These are phyloP conservation scores for Vaccinium macrocarpon DNA, from an alignment of 148 eudicot species.

Conservation along the genomic window DNA sequence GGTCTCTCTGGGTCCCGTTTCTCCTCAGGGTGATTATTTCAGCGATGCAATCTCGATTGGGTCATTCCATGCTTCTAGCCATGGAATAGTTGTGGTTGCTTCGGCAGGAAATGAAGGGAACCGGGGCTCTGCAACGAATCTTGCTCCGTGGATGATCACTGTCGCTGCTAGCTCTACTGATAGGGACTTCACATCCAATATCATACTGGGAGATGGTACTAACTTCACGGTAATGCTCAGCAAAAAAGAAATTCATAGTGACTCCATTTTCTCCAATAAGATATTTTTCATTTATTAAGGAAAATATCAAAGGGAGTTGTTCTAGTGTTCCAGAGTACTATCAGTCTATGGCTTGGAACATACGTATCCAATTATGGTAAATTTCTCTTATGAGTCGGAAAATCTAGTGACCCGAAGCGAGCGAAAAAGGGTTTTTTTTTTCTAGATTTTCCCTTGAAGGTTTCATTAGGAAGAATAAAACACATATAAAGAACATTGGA, in stretches of 20 bases:
- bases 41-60: slow-evolving; percentile 53
- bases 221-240: slow-evolving; percentile 31
- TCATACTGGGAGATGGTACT: slow-evolving; percentile 42
- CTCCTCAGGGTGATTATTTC: slow-evolving; percentile 53
- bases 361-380: too few relatives aligned
- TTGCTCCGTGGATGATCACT: slow-evolving; percentile 59
- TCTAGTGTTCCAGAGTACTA: too few relatives aligned
- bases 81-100: slow-evolving; percentile 42
- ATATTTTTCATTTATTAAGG: too few relatives aligned
- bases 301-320: too few relatives aligned
- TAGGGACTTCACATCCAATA: slow-evolving; percentile 41
- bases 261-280: too few relatives aligned
- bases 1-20: slow-evolving; percentile 41
- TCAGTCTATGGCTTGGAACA: too few relatives aligned
- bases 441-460: too few relatives aligned
- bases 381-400: too few relatives aligned
- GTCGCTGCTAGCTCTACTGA: slow-evolving; percentile 53
- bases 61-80: slow-evolving; percentile 49
- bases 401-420: too few relatives aligned
- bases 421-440: too few relatives aligned
- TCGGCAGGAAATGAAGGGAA: slow-evolving; percentile 46
- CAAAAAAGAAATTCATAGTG: background rate
- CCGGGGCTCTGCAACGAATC: slow-evolving; percentile 45
- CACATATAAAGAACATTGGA: too few relatives aligned
- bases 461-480: too few relatives aligned